Evolutionary conservation across 83 land plant genomes (phyloP).

Genomic region (Picea mariana): DNA sequence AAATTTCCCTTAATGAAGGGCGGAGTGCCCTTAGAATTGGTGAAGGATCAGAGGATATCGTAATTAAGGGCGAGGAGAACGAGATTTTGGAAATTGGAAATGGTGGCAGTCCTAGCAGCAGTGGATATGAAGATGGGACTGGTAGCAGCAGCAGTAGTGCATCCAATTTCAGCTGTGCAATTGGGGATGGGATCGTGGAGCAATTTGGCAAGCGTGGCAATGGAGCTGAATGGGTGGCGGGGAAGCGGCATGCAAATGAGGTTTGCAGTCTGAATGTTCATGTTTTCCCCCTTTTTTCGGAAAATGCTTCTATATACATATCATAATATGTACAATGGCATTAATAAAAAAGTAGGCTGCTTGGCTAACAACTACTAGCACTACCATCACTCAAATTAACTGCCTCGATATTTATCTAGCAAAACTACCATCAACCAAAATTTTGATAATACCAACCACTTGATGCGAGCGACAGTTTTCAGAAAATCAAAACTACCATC

Average conservation of each 20-base stretch:
- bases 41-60: not conserved
- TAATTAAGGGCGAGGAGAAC: conserved; percentile 7
- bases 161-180: conserved; percentile 19
- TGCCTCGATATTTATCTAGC: no score
- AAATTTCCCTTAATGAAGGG: not conserved
- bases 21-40: not conserved
- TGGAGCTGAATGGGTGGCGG: conserved; percentile 37
- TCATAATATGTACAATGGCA: no score
- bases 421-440: no score
- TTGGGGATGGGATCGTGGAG: conserved; percentile 22
- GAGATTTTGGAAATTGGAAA: conserved; percentile 30
- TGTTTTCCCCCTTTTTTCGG: no score
- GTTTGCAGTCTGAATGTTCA: conserved; percentile 16
- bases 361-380: no score
- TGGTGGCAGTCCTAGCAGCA: conserved; percentile 53
- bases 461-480: no score
- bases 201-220: conserved; percentile 9
- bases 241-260: conserved; percentile 55
- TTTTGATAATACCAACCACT: no score
- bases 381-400: no score
- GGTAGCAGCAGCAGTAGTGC: conserved; percentile 41
- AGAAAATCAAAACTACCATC: no score
- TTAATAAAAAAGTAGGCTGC: no score
- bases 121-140: conserved; percentile 66
- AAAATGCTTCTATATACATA: no score